Conservation (phyloP, 495 filamentous ascomycete species). For the Podospora bellae-mahoneyi region DNA sequence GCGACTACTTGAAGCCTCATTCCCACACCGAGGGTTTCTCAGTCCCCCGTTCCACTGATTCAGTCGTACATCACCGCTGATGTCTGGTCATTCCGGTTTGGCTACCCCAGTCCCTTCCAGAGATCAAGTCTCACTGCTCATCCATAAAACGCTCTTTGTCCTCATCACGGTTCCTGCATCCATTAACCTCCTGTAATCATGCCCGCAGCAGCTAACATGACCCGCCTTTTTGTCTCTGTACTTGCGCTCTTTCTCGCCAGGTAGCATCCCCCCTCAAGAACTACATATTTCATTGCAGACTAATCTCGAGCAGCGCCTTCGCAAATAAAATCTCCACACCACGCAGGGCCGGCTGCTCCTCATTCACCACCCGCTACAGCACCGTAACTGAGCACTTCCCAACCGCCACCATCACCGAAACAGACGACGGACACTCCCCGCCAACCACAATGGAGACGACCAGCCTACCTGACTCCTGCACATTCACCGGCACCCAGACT, state of each 20-base stretch:
- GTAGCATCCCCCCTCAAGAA: neutral
- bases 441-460: conserved; percentile 11
- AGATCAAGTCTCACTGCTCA: neutral
- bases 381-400: neutral
- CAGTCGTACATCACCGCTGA: neutral
- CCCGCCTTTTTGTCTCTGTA: too few relatives aligned
- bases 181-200: neutral
- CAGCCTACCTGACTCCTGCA: conserved; percentile 24
- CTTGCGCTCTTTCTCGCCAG: neutral
- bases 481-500: conserved; percentile 25
- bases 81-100: neutral
- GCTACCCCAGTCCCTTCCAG: neutral
- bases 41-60: neutral
- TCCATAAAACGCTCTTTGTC: neutral
- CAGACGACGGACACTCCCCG: neutral
- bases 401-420: neutral
- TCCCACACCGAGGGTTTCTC: neutral
- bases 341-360: neutral
- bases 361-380: neutral
- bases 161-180: neutral
- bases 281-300: neutral
- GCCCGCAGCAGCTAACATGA: neutral
- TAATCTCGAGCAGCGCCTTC: neutral
- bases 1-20: neutral
- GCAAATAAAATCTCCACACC: neutral